A percentile compares a stretch with the other conserved stretches of the same genome.
Conservation (phyloP, 257 asterid genomes). For the Gentiana dahurica region DNA sequence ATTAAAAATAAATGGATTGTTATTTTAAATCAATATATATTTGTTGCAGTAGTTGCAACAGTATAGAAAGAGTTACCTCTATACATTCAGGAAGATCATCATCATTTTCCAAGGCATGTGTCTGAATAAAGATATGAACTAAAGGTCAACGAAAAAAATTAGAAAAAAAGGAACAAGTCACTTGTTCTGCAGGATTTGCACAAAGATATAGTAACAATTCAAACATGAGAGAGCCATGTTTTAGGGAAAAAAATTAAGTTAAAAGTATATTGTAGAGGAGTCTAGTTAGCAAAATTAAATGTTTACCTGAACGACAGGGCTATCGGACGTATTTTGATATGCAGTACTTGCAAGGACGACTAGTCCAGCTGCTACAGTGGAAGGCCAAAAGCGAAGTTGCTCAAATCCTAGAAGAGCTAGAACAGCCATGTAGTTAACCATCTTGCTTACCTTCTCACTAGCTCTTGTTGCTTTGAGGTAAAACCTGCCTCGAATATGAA, state of each 20-base stretch:
- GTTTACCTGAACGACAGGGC: conserved; percentile 42
- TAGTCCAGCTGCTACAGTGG: conserved; percentile 89
- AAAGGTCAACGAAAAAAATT: conserved; percentile 1
- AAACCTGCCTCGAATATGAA: conserved; percentile 46
- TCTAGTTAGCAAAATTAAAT: background rate
- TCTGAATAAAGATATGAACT: conserved; percentile 29
- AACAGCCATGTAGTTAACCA: conserved; percentile 57
- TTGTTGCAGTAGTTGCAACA: too few species aligned
- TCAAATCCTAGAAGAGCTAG: conserved; percentile 75
- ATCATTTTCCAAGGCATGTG: conserved; percentile 49
- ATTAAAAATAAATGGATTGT: background rate
- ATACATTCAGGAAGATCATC: conserved; percentile 68
- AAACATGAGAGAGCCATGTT: background rate
- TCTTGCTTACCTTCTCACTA: conserved; percentile 49
- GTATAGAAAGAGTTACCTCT: conserved; percentile 37
- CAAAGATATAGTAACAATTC: background rate
- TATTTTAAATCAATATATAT: background rate
- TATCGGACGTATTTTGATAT: conserved; percentile 45
- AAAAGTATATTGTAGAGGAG: background rate
- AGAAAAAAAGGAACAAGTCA: conserved; percentile 4
- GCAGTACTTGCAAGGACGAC: conserved; percentile 69
- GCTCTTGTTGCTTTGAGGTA: conserved; percentile 74
- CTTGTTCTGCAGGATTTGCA: background rate
- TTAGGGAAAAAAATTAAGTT: background rate
- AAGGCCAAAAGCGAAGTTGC: conserved; percentile 91